These are phyloP conservation scores for Skeletonema costatum DNA, from an alignment of 108 stramenopile genomes.

Conservation along the genomic window DNA sequence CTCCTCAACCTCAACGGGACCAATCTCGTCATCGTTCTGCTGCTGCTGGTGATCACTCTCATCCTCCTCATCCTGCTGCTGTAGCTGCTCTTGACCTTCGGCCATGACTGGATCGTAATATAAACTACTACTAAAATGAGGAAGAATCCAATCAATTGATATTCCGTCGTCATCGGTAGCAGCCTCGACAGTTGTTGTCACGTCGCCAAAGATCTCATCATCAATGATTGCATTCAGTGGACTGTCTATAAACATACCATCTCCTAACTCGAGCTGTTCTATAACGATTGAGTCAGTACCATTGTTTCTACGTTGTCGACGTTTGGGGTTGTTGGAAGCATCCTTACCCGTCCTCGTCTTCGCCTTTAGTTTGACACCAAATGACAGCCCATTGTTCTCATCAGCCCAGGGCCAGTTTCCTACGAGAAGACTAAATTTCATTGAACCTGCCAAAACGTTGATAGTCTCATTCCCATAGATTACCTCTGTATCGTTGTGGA, in stretches of 20 bases:
- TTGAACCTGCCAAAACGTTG: background rate
- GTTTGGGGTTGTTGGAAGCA: background rate
- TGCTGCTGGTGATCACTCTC: no score
- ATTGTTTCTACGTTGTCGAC: background rate
- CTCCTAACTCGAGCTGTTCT: background rate
- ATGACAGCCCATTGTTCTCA: background rate
- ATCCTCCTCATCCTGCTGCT: no score
- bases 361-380: background rate
- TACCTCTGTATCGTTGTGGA: background rate
- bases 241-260: background rate
- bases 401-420: background rate
- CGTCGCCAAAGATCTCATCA: background rate
- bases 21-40: background rate
- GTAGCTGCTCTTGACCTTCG: background rate
- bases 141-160: constrained; percentile 1
- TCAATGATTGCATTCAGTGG: background rate
- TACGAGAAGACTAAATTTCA: background rate
- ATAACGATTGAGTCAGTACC: background rate
- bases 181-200: background rate
- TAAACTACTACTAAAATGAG: background rate
- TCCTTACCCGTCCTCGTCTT: background rate
- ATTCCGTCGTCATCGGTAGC: background rate
- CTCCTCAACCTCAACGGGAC: background rate
- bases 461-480: background rate
- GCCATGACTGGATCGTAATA: constrained; percentile 1